These are phyloP conservation scores for Setaria italica DNA, from an alignment of 202 grass and related monocot genomes.

Conservation along the genomic window DNA sequence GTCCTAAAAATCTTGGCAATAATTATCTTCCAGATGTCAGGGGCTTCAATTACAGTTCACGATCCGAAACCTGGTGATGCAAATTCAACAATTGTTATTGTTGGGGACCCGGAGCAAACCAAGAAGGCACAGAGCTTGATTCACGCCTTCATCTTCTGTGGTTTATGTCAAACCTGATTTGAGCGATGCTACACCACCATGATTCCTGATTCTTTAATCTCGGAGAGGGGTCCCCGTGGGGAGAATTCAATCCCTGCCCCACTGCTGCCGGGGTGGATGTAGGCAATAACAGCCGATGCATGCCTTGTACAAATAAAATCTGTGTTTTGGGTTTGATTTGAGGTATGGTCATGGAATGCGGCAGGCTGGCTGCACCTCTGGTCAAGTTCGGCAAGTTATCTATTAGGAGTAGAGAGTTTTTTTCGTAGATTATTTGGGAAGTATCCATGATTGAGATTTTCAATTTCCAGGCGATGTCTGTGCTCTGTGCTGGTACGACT, in stretches of 20 bases:
- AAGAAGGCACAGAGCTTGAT: slow-evolving; percentile 70
- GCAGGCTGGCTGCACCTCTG: not conserved
- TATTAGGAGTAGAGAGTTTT: too few relatives aligned
- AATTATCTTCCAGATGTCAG: slow-evolving; percentile 61
- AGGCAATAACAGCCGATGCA: slow-evolving; percentile 16
- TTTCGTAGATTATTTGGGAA: too few relatives aligned
- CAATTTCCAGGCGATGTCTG: slow-evolving; percentile 20
- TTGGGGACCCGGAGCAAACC: slow-evolving; percentile 56
- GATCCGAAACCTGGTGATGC: slow-evolving; percentile 58
- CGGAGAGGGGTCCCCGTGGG: not conserved
- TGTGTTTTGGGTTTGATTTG: slow-evolving; percentile 31
- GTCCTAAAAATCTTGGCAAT: slow-evolving; percentile 19
- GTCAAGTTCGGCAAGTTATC: too few relatives aligned
- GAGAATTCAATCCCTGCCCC: not conserved
- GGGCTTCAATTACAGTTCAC: slow-evolving; percentile 59
- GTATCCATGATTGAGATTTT: too few relatives aligned
- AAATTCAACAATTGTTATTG: slow-evolving; percentile 46
- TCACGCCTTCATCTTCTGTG: slow-evolving; percentile 75
- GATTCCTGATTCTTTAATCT: not conserved
- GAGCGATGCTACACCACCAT: not conserved
- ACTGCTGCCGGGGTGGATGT: slow-evolving; percentile 35
- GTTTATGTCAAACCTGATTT: slow-evolving; percentile 51
- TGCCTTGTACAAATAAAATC: not conserved
- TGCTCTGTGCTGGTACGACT: slow-evolving; percentile 6
- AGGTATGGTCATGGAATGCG: slow-evolving; percentile 19